These are phyloP conservation scores for Aspergillus quadrilineatus DNA, from an alignment of 2,329 filamentous ascomycete species.

Conservation along the genomic window DNA sequence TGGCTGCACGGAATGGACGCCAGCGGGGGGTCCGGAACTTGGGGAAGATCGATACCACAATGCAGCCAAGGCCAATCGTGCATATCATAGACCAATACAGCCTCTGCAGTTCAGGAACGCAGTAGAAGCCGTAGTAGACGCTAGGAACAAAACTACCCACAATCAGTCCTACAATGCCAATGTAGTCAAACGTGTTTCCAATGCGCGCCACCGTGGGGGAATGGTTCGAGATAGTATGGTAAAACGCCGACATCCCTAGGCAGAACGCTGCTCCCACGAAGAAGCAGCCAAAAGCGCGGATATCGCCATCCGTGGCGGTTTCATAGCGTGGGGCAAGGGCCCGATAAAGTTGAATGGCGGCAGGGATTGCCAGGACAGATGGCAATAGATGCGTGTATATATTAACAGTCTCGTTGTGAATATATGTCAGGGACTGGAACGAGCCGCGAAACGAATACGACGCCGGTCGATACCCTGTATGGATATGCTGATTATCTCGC, in stretches of 20 bases:
- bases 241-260: constrained; percentile 79
- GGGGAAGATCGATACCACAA: constrained; percentile 73
- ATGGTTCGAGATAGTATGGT: constrained; percentile 83
- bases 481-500: constrained; percentile 69
- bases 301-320: constrained; percentile 61
- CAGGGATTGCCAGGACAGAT: constrained; percentile 57
- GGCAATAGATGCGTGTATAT: constrained; percentile 72
- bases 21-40: constrained; percentile 79
- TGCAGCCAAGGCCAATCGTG: constrained; percentile 72
- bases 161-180: constrained; percentile 88
- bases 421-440: constrained; percentile 57
- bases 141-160: constrained; percentile 88
- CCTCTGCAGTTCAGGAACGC: constrained; percentile 62
- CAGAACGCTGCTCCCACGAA: constrained; percentile 72
- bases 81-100: constrained; percentile 79
- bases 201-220: constrained; percentile 72
- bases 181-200: constrained; percentile 92
- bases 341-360: constrained; percentile 55
- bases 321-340: constrained; percentile 65
- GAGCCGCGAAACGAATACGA: constrained; percentile 62
- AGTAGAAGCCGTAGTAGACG: constrained; percentile 83
- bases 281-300: constrained; percentile 75
- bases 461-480: constrained; percentile 62
- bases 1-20: constrained; percentile 78
- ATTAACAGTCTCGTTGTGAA: constrained; percentile 71